Conservation (phyloP, 148 eudicot genomes). For the Pouteria glomerata region DNA sequence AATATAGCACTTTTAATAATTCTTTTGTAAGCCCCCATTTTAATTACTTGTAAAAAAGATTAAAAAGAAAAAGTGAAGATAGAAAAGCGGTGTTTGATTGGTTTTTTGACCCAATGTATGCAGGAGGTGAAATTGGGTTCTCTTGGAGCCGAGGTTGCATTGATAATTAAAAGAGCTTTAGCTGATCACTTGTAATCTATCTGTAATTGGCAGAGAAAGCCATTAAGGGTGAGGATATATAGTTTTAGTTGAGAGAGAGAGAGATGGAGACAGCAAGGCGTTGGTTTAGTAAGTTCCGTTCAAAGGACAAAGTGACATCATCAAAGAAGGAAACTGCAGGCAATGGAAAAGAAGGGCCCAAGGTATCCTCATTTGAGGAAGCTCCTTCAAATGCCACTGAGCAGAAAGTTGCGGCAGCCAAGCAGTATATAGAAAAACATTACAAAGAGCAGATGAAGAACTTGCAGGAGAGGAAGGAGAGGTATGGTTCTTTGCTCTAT, state of each 20-base stretch:
- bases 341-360: slow-evolving; percentile 60
- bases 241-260: slow-evolving; percentile 15
- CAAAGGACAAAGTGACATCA: slow-evolving; percentile 61
- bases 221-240: neutral
- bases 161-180: neutral
- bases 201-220: neutral
- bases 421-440: slow-evolving; percentile 96
- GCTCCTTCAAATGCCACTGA: slow-evolving; percentile 83
- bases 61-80: too few species aligned
- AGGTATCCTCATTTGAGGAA: slow-evolving; percentile 52
- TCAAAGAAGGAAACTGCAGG: slow-evolving; percentile 45
- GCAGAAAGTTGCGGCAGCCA: slow-evolving; percentile 98
- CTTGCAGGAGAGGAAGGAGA: slow-evolving; percentile 78
- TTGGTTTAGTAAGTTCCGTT: slow-evolving; percentile 47
- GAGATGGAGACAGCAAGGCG: slow-evolving; percentile 69
- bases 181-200: neutral
- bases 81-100: too few species aligned
- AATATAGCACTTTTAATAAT: too few species aligned
- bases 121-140: neutral
- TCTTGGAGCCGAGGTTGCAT: slow-evolving; percentile 2
- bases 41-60: too few species aligned
- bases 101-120: too few species aligned
- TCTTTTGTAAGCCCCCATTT: too few species aligned
- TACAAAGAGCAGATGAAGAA: slow-evolving; percentile 97
- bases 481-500: slow-evolving; percentile 42